Percentiles rank a stretch among this genome's conserved stretches.
Evolutionary conservation across 1,139 yeast species (phyloP).

Genomic region (Saccharomyces hybrid): DNA sequence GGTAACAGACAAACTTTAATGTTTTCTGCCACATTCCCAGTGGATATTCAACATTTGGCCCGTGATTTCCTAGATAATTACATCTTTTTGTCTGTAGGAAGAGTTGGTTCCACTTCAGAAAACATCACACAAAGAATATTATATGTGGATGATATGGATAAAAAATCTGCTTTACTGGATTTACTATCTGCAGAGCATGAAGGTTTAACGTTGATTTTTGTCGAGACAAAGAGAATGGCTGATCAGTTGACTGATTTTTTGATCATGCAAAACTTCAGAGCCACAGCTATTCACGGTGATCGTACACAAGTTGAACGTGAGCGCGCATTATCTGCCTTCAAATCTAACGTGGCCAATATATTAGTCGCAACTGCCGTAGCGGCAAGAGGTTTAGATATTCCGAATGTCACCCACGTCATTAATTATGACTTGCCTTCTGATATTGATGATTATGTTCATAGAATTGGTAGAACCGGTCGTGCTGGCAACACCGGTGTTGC

Average conservation of each 20-base stretch:
- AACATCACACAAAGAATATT: slow-evolving; percentile 89
- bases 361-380: slow-evolving; percentile 92
- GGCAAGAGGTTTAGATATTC: slow-evolving; percentile 95
- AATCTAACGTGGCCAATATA: slow-evolving; percentile 52
- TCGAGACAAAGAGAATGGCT: slow-evolving; percentile 97
- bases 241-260: slow-evolving; percentile 88
- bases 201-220: slow-evolving; percentile 85
- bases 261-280: slow-evolving; percentile 81
- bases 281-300: slow-evolving; percentile 97
- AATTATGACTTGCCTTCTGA: slow-evolving; percentile 94
- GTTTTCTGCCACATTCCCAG: slow-evolving; percentile 98
- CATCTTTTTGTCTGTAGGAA: slow-evolving; percentile 91
- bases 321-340: slow-evolving; percentile 70
- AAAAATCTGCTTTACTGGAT: slow-evolving; percentile 83
- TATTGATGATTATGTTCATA: slow-evolving; percentile 95
- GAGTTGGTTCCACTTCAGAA: slow-evolving; percentile 95
- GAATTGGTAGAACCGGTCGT: slow-evolving; percentile 99
- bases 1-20: slow-evolving; percentile 86
- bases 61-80: slow-evolving; percentile 92
- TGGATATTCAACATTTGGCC: slow-evolving; percentile 92
- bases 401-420: slow-evolving; percentile 93
- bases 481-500: slow-evolving; percentile 98
- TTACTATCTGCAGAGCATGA: slow-evolving; percentile 62
- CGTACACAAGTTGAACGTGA: slow-evolving; percentile 97
- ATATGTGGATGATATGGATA: slow-evolving; percentile 90